Base-by-base conservation (phyloP, 2,329 filamentous ascomycete species). In the Hirsutella minnesotensis region DNA sequence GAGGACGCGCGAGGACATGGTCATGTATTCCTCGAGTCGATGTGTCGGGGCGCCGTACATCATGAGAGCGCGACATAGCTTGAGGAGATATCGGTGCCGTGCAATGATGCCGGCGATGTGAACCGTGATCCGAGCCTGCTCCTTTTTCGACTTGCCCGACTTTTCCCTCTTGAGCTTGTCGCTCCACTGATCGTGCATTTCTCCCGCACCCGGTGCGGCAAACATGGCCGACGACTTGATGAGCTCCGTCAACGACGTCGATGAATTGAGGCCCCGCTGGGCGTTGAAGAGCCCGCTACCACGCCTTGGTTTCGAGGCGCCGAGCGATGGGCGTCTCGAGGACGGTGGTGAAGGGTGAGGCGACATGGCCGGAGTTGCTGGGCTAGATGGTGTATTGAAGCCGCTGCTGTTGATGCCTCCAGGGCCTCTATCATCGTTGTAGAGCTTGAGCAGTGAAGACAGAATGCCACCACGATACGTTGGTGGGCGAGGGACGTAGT, bases 21-120 rank as follows among this genome's bases (percentile, higher is more conserved):
- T 81, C 77, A 95, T 81, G 60, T 94, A 95, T 57, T 94, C 84
- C 61, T 95, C 89, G 18, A 95, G 68, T 10, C 89, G 81, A 65
- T 95, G 89, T 0, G 88, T 94, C 1, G 89, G 89, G 1, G 89
- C 89, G 12, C 89, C 89, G 49, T 86, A 95, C 56, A 79, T 72
- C 88, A 95, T 95, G 45, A 95, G 67, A 1, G 86, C 86, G 34
- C 81, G 78, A 58, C 89, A 95, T 33, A 95, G 74, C 58, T 85
- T 87, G 43, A 89, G 73, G 12, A 95, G 72, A 57, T 94, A 95
- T 43, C 78, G 76, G 52, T 95, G 88, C 3, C 88, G 77, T 30
- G 81, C 79, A 18, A 95, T 73, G 15, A 84, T 89, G 47, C 76
- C 69, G 5, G 77, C 77, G 46, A 81, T 80, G 50, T 78, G 74